Base-by-base conservation (phyloP, 1,284 basidiomycete genomes). In the Rhodotorula sp. region DNA sequence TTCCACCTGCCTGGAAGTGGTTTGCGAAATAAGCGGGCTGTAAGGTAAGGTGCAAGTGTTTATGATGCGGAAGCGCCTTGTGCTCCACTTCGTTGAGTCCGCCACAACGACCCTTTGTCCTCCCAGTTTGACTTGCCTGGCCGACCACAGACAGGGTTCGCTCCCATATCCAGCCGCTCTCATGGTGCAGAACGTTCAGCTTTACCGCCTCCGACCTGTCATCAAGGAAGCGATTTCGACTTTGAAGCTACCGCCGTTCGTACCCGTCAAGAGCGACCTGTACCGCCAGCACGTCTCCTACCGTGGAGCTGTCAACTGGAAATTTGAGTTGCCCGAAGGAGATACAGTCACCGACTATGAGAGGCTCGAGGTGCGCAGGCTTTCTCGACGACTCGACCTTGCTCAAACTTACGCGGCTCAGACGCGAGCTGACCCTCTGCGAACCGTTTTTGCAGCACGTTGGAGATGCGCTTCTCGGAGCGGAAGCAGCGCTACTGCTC, bases 381-480 rank as follows among this genome's bases (percentile, higher is more conserved):
- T 43, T 10, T 43, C 38, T 2, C 38, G 38, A 10, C 34, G 34
- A 34, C 34, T 34, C 34, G 5, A 43, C 38, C 10, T 43, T 43
- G 38, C 38, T 43, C 38, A 2, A 12, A 1, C 12, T 43, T 10
- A 14, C 38, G 38, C 38, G 38, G 10, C 38, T 10, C 1, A 43
- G 38, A 43, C 38, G 12, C 38, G 38, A 43, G 38, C 38, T 43
- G 38, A 43, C 34, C 34, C 34, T 5, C 34, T 34, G 34, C 5
- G 34, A 7, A 34, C 34, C 34, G 34, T 3, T 34, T 34, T 6
- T 16, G 43, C 55, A 70, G 62, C 66, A 67, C 26, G 62, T 71
- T 31, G 69, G 69, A 19, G 69, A 70, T n/a, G 69, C 69, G 7
- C 26, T 70, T 3, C 61, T 70, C 5, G 65, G 65, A 6, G 43